These are phyloP conservation scores for Diaporthe eres DNA, from an alignment of 2,329 filamentous ascomycete genomes.

Conservation along the genomic window DNA sequence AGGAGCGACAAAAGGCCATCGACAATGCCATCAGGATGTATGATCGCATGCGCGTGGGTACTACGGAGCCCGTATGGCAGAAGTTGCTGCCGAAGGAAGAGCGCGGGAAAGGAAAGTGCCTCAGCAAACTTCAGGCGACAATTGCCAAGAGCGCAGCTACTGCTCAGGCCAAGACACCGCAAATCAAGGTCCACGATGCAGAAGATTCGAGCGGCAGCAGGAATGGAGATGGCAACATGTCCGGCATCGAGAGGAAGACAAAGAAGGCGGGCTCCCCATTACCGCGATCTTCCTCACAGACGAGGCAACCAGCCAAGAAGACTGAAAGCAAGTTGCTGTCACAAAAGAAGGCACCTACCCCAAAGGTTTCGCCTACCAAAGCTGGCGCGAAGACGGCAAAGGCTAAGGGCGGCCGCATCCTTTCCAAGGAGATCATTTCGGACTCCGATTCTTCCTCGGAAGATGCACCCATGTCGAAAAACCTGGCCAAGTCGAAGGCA, in stretches of 20 bases:
- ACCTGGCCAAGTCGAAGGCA: slow-evolving; percentile 48
- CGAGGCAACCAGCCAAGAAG: slow-evolving; percentile 68
- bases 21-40: slow-evolving; percentile 73
- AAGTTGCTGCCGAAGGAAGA: slow-evolving; percentile 70
- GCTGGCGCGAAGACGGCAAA: slow-evolving; percentile 48
- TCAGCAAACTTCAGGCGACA: slow-evolving; percentile 73
- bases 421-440: slow-evolving; percentile 70
- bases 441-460: slow-evolving; percentile 69
- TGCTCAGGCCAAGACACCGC: slow-evolving; percentile 64
- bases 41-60: slow-evolving; percentile 70
- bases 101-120: slow-evolving; percentile 70
- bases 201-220: slow-evolving; percentile 62
- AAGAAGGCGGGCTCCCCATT: slow-evolving; percentile 59
- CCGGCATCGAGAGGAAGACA: slow-evolving; percentile 49
- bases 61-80: slow-evolving; percentile 73
- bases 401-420: slow-evolving; percentile 58
- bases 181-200: slow-evolving; percentile 64
- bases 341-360: slow-evolving; percentile 54
- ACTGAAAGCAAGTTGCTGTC: slow-evolving; percentile 66
- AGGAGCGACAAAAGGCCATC: slow-evolving; percentile 71
- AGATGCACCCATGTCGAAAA: slow-evolving; percentile 59
- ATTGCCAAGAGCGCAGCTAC: slow-evolving; percentile 65
- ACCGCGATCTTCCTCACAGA: slow-evolving; percentile 66
- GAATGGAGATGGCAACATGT: slow-evolving; percentile 58
- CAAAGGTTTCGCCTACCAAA: slow-evolving; percentile 61